Conservation (phyloP, 2,329 filamentous ascomycete genomes). For the Alternaria consortialis region DNA sequence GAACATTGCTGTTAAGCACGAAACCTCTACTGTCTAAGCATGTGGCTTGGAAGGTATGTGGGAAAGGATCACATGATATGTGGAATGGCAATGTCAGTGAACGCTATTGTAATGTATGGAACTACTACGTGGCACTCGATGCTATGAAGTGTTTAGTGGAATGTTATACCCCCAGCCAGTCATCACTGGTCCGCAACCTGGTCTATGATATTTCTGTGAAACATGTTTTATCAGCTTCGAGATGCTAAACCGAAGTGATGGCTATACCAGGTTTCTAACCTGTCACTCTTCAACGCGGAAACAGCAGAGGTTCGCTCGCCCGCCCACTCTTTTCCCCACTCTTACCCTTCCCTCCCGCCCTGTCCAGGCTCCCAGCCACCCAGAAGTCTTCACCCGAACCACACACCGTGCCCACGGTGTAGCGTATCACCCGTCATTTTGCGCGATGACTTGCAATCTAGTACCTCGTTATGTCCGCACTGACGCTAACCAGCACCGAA, state of each 20-base stretch:
- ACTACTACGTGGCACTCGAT: conserved; percentile 23
- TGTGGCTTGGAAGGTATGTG: conserved; percentile 3
- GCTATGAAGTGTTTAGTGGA: conserved; percentile 3
- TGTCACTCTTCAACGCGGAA: not conserved
- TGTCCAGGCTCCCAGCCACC: not conserved
- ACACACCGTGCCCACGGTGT: not conserved
- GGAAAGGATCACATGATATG: conserved; percentile 5
- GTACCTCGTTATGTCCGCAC: not conserved
- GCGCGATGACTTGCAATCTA: not conserved
- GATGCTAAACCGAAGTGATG: not conserved
- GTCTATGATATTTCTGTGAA: not conserved
- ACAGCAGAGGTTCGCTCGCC: not conserved
- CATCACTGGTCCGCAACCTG: conserved; percentile 18
- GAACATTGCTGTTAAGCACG: conserved; percentile 27
- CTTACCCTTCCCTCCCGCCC: not conserved
- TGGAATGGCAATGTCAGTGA: conserved; percentile 15
- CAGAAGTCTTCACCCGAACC: not conserved
- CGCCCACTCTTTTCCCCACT: not conserved
- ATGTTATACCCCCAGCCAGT: conserved; percentile 25
- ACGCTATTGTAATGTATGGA: conserved; percentile 25
- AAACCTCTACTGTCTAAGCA: conserved; percentile 27
- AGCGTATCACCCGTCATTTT: not conserved
- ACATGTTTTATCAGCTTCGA: not conserved
- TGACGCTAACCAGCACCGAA: not conserved
- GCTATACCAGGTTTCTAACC: not conserved